These are phyloP conservation scores for Parafenestella ontariensis DNA, from an alignment of 2,329 filamentous ascomycete species.

Conservation along the genomic window DNA sequence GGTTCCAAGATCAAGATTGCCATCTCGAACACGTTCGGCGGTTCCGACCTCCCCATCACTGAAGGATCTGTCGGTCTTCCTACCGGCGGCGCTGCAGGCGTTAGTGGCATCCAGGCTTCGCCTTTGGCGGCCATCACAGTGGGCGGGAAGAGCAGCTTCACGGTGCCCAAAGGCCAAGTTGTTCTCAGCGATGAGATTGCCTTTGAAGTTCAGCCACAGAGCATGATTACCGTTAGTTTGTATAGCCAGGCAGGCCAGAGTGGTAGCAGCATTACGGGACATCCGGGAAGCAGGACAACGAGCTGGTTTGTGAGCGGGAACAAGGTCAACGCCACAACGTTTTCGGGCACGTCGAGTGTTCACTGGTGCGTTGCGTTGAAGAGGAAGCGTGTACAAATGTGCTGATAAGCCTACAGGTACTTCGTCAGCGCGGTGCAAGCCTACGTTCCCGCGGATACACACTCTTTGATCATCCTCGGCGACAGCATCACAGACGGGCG, in stretches of 20 bases:
- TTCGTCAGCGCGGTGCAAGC: constrained; percentile 66
- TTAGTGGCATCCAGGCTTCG: constrained; percentile 62
- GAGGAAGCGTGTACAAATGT: too few species aligned
- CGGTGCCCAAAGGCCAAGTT: constrained; percentile 61
- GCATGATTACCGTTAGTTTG: constrained; percentile 64
- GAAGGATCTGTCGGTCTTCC: constrained; percentile 65
- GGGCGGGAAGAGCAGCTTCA: constrained; percentile 58
- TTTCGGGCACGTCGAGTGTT: constrained; percentile 9
- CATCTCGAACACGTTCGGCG: constrained; percentile 71
- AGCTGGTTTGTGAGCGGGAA: constrained; percentile 54
- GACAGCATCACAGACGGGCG: constrained; percentile 72
- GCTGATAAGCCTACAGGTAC: constrained; percentile 51
- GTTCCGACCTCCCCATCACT: constrained; percentile 65
- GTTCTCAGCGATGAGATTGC: constrained; percentile 67
- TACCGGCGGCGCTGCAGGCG: constrained; percentile 60
- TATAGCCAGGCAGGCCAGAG: constrained; percentile 65
- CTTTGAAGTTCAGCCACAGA: constrained; percentile 58
- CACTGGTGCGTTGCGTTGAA: constrained; percentile 3
- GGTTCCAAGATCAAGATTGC: constrained; percentile 66
- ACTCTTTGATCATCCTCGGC: constrained; percentile 63
- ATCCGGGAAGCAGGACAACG: constrained; percentile 70
- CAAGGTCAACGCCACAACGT: constrained; percentile 48
- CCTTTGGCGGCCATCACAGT: constrained; percentile 67
- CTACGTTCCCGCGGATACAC: constrained; percentile 53
- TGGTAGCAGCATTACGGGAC: constrained; percentile 65